Conservation (phyloP, 345 rosid species). For the Raphanus sativus region DNA sequence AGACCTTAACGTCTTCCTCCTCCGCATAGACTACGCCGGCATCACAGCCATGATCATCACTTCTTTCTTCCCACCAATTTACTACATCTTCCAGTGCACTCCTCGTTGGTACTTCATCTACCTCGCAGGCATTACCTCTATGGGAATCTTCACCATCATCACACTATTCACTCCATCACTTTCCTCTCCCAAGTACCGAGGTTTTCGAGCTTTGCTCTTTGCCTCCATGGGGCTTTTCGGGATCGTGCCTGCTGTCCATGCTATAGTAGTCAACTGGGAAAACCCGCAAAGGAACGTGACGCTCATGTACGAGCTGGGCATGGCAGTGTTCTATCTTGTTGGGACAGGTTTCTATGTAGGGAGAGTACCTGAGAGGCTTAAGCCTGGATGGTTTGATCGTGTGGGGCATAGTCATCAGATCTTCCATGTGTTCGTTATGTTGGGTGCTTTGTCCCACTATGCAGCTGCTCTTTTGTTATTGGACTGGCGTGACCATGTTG, state of each 20-base stretch:
- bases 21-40: slow-evolving; percentile 72
- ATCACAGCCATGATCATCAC: slow-evolving; percentile 89
- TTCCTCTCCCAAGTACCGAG: slow-evolving; percentile 56
- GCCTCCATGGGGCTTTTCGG: slow-evolving; percentile 82
- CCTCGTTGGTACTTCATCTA: slow-evolving; percentile 74
- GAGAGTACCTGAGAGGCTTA: slow-evolving; percentile 78
- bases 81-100: slow-evolving; percentile 80
- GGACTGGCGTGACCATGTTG: slow-evolving; percentile 67
- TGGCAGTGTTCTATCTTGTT: slow-evolving; percentile 74
- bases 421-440: slow-evolving; percentile 78
- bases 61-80: slow-evolving; percentile 87
- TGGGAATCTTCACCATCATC: slow-evolving; percentile 72
- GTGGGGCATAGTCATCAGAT: slow-evolving; percentile 93
- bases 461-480: slow-evolving; percentile 71
- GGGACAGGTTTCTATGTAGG: slow-evolving; percentile 71
- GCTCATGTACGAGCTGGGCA: slow-evolving; percentile 60
- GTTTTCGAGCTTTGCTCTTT: slow-evolving; percentile 68
- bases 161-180: slow-evolving; percentile 69
- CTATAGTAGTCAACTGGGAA: slow-evolving; percentile 62
- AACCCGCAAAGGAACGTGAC: slow-evolving; percentile 63
- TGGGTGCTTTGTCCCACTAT: slow-evolving; percentile 92
- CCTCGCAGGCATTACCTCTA: slow-evolving; percentile 65
- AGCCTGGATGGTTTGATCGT: slow-evolving; percentile 81
- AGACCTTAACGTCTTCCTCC: slow-evolving; percentile 51
- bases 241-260: slow-evolving; percentile 67